phyloP scores from a whole-genome alignment of 208 protist species.

The Trichomonas gallinae region DNA sequence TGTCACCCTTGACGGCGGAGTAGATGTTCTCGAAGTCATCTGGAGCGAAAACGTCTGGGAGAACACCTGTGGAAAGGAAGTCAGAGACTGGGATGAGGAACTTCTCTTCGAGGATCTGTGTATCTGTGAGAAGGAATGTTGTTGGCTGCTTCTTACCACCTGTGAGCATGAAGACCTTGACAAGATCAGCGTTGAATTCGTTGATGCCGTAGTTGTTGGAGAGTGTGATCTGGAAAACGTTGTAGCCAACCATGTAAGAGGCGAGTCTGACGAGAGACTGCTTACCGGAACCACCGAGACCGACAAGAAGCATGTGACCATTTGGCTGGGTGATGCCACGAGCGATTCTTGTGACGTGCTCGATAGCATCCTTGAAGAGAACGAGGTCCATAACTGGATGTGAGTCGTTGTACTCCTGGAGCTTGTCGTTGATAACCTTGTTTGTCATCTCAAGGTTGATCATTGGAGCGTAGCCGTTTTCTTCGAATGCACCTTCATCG shows the following conservation, averaged over 20 bases:
- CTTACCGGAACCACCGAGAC: conserved; percentile 58
- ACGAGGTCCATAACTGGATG: conserved; percentile 83
- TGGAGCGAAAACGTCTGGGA: conserved; percentile 48
- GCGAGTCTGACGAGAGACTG: conserved; percentile 66
- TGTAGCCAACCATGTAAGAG: conserved; percentile 81
- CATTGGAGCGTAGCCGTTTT: neutral
- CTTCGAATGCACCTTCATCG: neutral
- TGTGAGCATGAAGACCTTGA: conserved; percentile 77
- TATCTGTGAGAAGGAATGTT: conserved; percentile 86
- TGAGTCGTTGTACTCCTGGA: conserved; percentile 80
- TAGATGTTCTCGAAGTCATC: conserved; percentile 55
- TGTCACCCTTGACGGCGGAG: conserved; percentile 46
- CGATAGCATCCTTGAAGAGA: conserved; percentile 87
- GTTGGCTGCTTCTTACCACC: conserved; percentile 65
- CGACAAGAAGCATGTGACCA: conserved; percentile 78
- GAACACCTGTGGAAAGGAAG: conserved; percentile 50
- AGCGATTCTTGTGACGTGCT: conserved; percentile 84
- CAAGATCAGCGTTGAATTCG: conserved; percentile 81
- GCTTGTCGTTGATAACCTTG: conserved; percentile 60
- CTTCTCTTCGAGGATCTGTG: conserved; percentile 79
- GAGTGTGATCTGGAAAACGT: conserved; percentile 88
- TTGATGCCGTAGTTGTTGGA: conserved; percentile 79
- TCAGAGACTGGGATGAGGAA: conserved; percentile 76
- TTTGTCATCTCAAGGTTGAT: conserved; percentile 40
- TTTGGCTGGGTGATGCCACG: conserved; percentile 76